Conservation (phyloP, 2,329 filamentous ascomycete genomes). For the Penicillium sp. region DNA sequence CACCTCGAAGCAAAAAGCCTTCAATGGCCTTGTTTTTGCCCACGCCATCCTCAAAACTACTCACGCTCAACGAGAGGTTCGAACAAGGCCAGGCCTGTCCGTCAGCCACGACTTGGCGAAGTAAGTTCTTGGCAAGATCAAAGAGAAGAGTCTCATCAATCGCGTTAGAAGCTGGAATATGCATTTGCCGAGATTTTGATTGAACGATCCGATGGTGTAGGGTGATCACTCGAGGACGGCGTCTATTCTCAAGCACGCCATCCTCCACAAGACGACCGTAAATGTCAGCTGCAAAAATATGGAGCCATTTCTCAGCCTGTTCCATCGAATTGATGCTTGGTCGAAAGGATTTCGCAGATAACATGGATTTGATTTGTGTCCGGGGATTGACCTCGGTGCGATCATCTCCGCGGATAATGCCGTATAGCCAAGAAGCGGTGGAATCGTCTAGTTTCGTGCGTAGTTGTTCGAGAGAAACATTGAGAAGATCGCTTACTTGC, state of each 20-base stretch:
- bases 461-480: conserved; percentile 70
- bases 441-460: conserved; percentile 78
- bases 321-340: conserved; percentile 76
- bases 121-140: conserved; percentile 70
- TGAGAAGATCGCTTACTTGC: conserved; percentile 69
- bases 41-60: conserved; percentile 87
- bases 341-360: conserved; percentile 92
- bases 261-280: conserved; percentile 87
- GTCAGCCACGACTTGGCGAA: conserved; percentile 74
- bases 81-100: conserved; percentile 84
- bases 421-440: conserved; percentile 80
- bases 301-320: conserved; percentile 79
- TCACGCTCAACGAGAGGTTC: conserved; percentile 84
- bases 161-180: conserved; percentile 72
- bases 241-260: conserved; percentile 80
- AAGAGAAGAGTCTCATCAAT: conserved; percentile 73
- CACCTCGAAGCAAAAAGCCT: conserved; percentile 72
- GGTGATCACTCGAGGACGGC: conserved; percentile 80
- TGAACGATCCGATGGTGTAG: conserved; percentile 75
- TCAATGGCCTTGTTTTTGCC: conserved; percentile 83
- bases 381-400: conserved; percentile 82
- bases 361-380: conserved; percentile 95
- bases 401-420: conserved; percentile 81
- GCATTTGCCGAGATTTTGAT: conserved; percentile 69
- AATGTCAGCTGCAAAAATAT: conserved; percentile 90